Conservation (phyloP, 495 filamentous ascomycete genomes). For the Tuber calosporum region DNA sequence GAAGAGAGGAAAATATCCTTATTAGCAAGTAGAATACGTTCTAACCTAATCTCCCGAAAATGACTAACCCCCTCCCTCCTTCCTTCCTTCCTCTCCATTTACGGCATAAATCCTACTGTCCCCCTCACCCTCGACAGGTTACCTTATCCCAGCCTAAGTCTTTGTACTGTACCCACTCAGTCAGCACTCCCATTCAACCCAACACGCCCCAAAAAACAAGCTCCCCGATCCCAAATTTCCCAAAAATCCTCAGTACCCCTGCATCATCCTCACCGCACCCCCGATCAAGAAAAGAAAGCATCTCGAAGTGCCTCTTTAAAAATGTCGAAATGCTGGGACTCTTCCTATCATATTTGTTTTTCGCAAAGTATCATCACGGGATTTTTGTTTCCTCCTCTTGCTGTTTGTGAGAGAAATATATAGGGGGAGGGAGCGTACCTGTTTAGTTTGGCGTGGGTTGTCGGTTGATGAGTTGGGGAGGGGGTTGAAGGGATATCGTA, state of each 20-base stretch:
- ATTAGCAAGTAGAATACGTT: not conserved
- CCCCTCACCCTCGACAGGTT: not conserved
- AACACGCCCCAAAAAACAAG: not conserved
- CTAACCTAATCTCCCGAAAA: not conserved
- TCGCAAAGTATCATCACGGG: conserved; percentile 38
- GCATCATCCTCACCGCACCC: conserved; percentile 31
- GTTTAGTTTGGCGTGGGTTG: not conserved
- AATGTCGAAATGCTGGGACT: conserved; percentile 36
- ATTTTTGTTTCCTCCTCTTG: not conserved
- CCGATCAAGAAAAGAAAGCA: conserved; percentile 29
- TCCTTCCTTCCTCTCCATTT: not conserved
- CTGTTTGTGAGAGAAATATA: not conserved
- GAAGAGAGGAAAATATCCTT: not conserved
- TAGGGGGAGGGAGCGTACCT: not conserved
- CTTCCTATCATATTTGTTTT: conserved; percentile 38
- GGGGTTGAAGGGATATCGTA: not conserved
- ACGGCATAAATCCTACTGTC: not conserved
- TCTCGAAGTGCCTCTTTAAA: conserved; percentile 31
- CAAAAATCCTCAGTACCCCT: conserved; percentile 32
- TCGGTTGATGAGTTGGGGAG: not conserved
- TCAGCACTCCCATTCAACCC: conserved; percentile 13
- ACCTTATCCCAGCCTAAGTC: conserved; percentile 4
- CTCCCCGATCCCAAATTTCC: not conserved
- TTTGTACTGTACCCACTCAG: not conserved
- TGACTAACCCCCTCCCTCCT: not conserved